These are phyloP conservation scores for Torulaspora globosa DNA, from an alignment of 1,139 yeast species.

Conservation along the genomic window DNA sequence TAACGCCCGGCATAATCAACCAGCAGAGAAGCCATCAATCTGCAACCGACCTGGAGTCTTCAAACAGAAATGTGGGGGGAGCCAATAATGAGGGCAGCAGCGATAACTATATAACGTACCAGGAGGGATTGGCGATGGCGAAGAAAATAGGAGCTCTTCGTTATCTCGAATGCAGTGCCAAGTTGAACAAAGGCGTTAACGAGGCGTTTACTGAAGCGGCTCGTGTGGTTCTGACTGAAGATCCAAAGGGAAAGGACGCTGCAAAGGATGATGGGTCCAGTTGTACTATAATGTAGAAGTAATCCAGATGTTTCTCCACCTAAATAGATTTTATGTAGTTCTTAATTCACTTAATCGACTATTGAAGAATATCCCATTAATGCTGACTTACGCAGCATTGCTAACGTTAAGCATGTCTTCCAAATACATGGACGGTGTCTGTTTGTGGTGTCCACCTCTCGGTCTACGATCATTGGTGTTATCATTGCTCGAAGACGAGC, in stretches of 20 bases:
- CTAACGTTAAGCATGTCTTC: conserved; percentile 18
- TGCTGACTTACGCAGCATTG: not conserved
- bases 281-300: conserved; percentile 40
- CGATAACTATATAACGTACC: conserved; percentile 61
- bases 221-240: conserved; percentile 88
- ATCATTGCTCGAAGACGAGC: not conserved
- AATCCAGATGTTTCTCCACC: conserved; percentile 1
- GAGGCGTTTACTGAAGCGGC: conserved; percentile 98
- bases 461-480: conserved; percentile 4
- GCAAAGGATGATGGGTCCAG: conserved; percentile 42
- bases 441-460: conserved; percentile 7
- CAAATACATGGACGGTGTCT: conserved; percentile 20
- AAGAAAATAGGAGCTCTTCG: conserved; percentile 80
- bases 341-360: conserved; percentile 5
- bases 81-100: conserved; percentile 28
- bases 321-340: conserved; percentile 4
- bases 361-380: not conserved
- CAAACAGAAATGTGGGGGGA: conserved; percentile 20
- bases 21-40: conserved; percentile 22
- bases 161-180: conserved; percentile 90
- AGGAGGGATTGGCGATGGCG: conserved; percentile 83
- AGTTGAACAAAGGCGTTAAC: conserved; percentile 89
- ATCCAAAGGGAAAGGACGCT: conserved; percentile 70
- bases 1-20: conserved; percentile 32
- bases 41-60: conserved; percentile 14